These are phyloP conservation scores for Fragosphaeria purpurea DNA, from an alignment of 2,329 filamentous ascomycete genomes.

Conservation along the genomic window DNA sequence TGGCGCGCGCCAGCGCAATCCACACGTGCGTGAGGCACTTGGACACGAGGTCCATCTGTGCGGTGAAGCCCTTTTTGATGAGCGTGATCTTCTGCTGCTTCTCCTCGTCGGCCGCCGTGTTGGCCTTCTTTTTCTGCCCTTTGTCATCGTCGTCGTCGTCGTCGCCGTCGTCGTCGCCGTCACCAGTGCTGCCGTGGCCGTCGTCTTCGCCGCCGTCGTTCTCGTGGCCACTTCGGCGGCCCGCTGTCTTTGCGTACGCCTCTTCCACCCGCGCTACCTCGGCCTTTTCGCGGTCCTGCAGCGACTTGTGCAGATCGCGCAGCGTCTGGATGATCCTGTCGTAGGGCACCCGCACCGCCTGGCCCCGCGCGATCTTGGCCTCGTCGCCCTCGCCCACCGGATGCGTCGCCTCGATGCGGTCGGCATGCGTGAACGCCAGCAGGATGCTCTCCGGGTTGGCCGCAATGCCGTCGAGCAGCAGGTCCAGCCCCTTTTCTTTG, in stretches of 20 bases:
- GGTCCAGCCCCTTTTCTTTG: slow-evolving; percentile 55
- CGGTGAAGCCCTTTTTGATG: slow-evolving; percentile 56
- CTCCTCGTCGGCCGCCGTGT: slow-evolving; percentile 26
- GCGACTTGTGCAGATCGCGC: slow-evolving; percentile 74
- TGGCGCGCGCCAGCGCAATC: slow-evolving; percentile 89
- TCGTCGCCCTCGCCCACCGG: slow-evolving; percentile 69
- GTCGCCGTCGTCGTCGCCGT: slow-evolving; percentile 22
- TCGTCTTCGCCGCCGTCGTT: slow-evolving; percentile 20
- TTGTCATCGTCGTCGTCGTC: slow-evolving; percentile 25
- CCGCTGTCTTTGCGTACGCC: slow-evolving; percentile 18
- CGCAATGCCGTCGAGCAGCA: slow-evolving; percentile 70
- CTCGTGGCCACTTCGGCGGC: slow-evolving; percentile 1
- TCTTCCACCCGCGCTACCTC: slow-evolving; percentile 50
- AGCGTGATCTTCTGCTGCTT: slow-evolving; percentile 50
- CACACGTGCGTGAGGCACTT: slow-evolving; percentile 85
- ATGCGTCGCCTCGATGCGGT: slow-evolving; percentile 72
- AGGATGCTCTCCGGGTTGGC: slow-evolving; percentile 93
- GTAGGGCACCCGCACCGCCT: slow-evolving; percentile 72
- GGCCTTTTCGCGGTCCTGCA: slow-evolving; percentile 52
- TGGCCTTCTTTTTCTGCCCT: slow-evolving; percentile 36
- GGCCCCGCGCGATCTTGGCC: slow-evolving; percentile 62
- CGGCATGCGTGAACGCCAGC: slow-evolving; percentile 79
- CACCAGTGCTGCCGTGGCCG: slow-evolving; percentile 20
- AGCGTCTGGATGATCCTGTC: slow-evolving; percentile 74
- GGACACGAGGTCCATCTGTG: slow-evolving; percentile 66